Conservation (phyloP, 768 basidiomycete species). For the Pholiota conissans region DNA sequence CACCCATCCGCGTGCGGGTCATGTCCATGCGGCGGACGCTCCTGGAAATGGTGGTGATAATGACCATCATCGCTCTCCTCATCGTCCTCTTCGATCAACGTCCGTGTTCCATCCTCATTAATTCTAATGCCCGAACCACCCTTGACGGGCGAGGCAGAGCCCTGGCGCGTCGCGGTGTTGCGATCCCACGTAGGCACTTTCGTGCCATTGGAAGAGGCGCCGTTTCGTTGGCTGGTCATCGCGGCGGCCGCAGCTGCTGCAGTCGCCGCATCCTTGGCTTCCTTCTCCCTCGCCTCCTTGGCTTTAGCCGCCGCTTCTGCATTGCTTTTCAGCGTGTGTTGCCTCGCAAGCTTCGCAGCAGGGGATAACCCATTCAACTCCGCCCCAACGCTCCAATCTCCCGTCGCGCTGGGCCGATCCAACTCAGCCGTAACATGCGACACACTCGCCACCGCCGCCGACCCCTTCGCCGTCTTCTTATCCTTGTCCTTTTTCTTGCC, state of each 20-base stretch:
- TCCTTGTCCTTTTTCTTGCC: slow-evolving; percentile 48
- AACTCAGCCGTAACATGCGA: slow-evolving; percentile 85
- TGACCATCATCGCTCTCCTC: slow-evolving; percentile 57
- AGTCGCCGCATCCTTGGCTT: slow-evolving; percentile 18
- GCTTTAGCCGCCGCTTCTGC: slow-evolving; percentile 74
- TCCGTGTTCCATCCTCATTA: slow-evolving; percentile 65
- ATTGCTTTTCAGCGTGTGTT: slow-evolving; percentile 89
- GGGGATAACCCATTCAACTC: slow-evolving; percentile 81
- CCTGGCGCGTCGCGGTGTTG: slow-evolving; percentile 67
- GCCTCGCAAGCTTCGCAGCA: slow-evolving; percentile 85
- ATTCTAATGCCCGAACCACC: slow-evolving; percentile 36
- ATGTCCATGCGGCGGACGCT: slow-evolving; percentile 6
- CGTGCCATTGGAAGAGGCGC: slow-evolving; percentile 17
- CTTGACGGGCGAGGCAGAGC: slow-evolving; percentile 44
- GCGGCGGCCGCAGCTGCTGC: slow-evolving; percentile 40
- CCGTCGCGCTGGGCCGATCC: slow-evolving; percentile 51
- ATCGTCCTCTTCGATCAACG: slow-evolving; percentile 73
- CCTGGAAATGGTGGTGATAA: slow-evolving; percentile 23
- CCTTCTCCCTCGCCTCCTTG: slow-evolving; percentile 48
- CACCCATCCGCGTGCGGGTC: slow-evolving; percentile 48
- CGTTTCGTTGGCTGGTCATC: slow-evolving; percentile 13
- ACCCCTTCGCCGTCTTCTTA: slow-evolving; percentile 67
- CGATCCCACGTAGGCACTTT: slow-evolving; percentile 77
- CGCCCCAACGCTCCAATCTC: slow-evolving; percentile 60
- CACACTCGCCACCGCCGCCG: slow-evolving; percentile 67